Conservation (phyloP, 2,329 filamentous ascomycete species). For the Fusarium sp. region DNA sequence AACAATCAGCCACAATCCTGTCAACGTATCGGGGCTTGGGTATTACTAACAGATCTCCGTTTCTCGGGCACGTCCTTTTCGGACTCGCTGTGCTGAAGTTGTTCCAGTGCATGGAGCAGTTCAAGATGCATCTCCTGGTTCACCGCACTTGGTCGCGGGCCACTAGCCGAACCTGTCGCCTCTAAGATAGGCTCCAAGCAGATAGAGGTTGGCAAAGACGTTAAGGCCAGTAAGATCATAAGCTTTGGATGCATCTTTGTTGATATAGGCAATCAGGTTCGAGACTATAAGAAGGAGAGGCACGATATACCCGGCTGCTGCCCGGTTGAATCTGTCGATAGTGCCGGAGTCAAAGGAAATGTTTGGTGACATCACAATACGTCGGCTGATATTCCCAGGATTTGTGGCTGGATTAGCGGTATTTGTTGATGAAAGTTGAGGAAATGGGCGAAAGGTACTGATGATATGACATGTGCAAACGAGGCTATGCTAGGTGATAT, state of each 20-base stretch:
- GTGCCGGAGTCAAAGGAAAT: not conserved
- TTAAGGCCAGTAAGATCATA: not conserved
- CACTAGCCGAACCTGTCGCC: not conserved
- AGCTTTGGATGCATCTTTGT: not conserved
- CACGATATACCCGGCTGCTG: not conserved
- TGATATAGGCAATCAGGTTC: not conserved
- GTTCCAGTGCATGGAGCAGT: not conserved
- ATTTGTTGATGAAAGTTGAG: not conserved
- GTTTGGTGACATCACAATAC: not conserved
- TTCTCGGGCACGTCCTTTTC: not conserved
- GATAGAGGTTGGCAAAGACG: not conserved
- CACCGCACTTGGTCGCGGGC: not conserved
- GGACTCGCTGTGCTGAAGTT: not conserved
- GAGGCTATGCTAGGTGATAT: not conserved
- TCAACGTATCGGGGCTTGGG: fast-evolving
- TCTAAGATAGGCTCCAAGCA: conserved; percentile 1
- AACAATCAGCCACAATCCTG: fast-evolving
- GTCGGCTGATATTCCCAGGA: not conserved
- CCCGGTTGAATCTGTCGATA: not conserved
- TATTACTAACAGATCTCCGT: not conserved
- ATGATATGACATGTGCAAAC: not conserved
- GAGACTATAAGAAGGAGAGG: not conserved
- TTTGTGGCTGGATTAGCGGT: not conserved
- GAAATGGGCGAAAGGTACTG: not conserved
- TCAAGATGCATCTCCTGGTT: not conserved